Evolutionary conservation across 306 rosid genomes (phyloP).

Genomic region (Albizia julibrissin): DNA sequence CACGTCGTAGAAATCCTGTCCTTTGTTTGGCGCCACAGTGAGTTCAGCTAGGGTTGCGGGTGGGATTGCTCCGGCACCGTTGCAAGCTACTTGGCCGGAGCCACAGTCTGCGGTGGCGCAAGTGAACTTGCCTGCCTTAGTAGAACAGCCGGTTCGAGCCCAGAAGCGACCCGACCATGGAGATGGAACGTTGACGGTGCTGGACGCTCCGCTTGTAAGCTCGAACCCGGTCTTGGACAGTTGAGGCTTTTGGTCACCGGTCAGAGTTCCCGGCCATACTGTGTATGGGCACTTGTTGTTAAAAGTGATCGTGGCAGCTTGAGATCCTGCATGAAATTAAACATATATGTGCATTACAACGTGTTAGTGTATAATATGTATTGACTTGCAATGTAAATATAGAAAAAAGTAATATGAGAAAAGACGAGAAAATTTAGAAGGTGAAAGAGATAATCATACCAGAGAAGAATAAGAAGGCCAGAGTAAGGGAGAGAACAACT

Average conservation of each 20-base stretch:
- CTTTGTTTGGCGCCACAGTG: constrained; percentile 37
- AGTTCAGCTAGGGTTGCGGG: constrained; percentile 54
- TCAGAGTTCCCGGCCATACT: constrained; percentile 68
- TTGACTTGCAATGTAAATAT: too few relatives aligned
- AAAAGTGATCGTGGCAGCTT: constrained; percentile 47
- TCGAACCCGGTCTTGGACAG: constrained; percentile 57
- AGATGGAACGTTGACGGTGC: constrained; percentile 31
- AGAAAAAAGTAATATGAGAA: not conserved
- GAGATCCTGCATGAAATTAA: not conserved
- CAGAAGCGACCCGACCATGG: constrained; percentile 72
- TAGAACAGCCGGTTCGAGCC: constrained; percentile 57
- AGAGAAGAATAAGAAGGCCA: constrained; percentile 34
- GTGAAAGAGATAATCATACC: constrained; percentile 25
- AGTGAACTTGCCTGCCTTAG: constrained; percentile 36
- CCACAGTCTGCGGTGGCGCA: constrained; percentile 68
- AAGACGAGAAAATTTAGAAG: too few relatives aligned
- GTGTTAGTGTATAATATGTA: too few relatives aligned
- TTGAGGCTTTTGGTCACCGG: constrained; percentile 47
- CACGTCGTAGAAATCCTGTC: constrained; percentile 65
- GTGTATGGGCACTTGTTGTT: constrained; percentile 50
- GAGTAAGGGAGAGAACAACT: constrained; percentile 9
- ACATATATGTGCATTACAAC: not conserved
- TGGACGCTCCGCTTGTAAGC: constrained; percentile 32
- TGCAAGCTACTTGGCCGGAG: constrained; percentile 56
- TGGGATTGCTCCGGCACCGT: constrained; percentile 58